A percentile compares a stretch with the other conserved stretches of the same genome.
Conservation (phyloP, 352 stramenopile species). For the Phytophthora pinifolia region DNA sequence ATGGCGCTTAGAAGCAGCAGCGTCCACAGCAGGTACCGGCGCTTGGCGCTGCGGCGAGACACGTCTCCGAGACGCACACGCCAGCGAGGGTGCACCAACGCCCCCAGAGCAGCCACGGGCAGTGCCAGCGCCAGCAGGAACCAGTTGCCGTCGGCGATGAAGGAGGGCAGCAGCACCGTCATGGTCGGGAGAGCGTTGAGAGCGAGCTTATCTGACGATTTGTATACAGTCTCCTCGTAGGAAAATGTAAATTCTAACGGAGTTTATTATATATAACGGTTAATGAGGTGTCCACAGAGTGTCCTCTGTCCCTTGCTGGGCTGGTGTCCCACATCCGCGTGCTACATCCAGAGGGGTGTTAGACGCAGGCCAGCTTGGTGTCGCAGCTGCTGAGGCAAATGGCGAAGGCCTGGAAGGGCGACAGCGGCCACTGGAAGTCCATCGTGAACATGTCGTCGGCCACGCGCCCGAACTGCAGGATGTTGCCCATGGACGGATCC, state of each 20-base stretch:
- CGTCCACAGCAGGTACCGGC: conserved; percentile 39
- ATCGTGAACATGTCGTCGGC: conserved; percentile 92
- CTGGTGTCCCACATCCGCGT: conserved; percentile 10
- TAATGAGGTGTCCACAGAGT: conserved; percentile 9
- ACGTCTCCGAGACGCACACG: conserved; percentile 24
- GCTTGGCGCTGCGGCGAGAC: conserved; percentile 24
- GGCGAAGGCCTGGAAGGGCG: conserved; percentile 86
- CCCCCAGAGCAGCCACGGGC: conserved; percentile 26
- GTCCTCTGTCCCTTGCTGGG: conserved; percentile 5
- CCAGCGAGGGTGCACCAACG: conserved; percentile 50
- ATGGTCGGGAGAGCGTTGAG: conserved; percentile 28
- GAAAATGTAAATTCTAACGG: no score
- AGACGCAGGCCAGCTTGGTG: conserved; percentile 89
- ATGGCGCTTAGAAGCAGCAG: conserved; percentile 38
- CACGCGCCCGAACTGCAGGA: conserved; percentile 88
- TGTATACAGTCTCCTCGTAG: no score
- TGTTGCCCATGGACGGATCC: conserved; percentile 83
- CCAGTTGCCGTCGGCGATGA: conserved; percentile 68
- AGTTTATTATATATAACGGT: conserved; percentile 43
- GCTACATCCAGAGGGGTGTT: conserved; percentile 20
- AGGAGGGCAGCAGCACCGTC: conserved; percentile 70
- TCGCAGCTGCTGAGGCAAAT: conserved; percentile 90
- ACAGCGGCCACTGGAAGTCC: conserved; percentile 90
- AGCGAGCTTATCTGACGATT: background rate
- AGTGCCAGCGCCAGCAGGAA: conserved; percentile 47